These are phyloP conservation scores for Rhodotorula sp. DNA, from an alignment of 1,284 basidiomycete species.

Conservation along the genomic window DNA sequence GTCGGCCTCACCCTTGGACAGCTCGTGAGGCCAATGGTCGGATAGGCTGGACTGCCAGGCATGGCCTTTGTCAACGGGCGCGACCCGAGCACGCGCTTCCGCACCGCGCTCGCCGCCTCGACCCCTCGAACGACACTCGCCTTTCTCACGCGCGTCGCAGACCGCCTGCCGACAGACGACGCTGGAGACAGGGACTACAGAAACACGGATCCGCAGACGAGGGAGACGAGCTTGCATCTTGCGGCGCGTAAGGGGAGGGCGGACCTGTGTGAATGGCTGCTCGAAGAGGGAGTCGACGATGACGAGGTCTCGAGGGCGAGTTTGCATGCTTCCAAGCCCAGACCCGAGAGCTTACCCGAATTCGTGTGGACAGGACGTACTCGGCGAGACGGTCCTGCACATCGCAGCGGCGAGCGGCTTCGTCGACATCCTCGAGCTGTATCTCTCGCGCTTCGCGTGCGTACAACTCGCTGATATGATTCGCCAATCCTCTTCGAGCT, in stretches of 20 bases:
- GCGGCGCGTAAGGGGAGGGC: slow-evolving; percentile 77
- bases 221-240: slow-evolving; percentile 83
- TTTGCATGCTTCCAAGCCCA: slow-evolving; percentile 27
- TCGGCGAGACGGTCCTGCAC: slow-evolving; percentile 34
- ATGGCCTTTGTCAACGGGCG: slow-evolving; percentile 3
- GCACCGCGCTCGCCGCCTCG: slow-evolving; percentile 16
- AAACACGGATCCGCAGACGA: slow-evolving; percentile 68
- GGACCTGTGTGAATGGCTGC: slow-evolving; percentile 78
- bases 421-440: slow-evolving; percentile 16
- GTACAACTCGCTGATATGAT: not conserved
- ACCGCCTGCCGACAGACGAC: slow-evolving; percentile 19
- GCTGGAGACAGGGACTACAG: slow-evolving; percentile 61
- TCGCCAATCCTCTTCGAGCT: slow-evolving; percentile 34
- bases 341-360: not conserved
- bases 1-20: not conserved
- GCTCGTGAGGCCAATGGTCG: not conserved
- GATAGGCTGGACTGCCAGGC: too few relatives aligned
- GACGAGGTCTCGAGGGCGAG: slow-evolving; percentile 80
- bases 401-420: slow-evolving; percentile 27
- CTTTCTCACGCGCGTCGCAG: slow-evolving; percentile 26
- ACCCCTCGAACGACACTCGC: slow-evolving; percentile 6
- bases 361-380: slow-evolving; percentile 16
- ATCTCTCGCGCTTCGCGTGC: slow-evolving; percentile 9
- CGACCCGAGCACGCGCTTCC: slow-evolving; percentile 10
- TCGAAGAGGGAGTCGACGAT: slow-evolving; percentile 81